Evolutionary conservation across 306 rosid genomes (phyloP).

Genomic region (Citrullus amarus): DNA sequence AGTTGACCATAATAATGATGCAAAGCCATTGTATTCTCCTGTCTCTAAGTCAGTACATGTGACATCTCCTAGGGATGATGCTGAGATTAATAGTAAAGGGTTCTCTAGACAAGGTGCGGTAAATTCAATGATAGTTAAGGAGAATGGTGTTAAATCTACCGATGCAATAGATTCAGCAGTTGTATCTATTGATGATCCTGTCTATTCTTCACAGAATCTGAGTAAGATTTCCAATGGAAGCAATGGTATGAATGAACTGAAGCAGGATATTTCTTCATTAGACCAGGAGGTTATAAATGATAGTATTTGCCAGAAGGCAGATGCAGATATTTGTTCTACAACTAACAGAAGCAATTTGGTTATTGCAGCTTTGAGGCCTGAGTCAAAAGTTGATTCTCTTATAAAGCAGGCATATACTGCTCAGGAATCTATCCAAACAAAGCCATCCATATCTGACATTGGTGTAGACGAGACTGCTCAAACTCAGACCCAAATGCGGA

Average conservation of each 20-base stretch:
- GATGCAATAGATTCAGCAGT: constrained; percentile 18
- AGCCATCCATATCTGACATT: constrained; percentile 14
- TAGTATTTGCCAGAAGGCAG: not conserved
- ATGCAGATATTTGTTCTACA: not conserved
- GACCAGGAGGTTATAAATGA: constrained; percentile 27
- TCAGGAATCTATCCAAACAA: constrained; percentile 18
- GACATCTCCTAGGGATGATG: constrained; percentile 20
- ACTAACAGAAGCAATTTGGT: constrained; percentile 13
- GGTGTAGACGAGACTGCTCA: constrained; percentile 17
- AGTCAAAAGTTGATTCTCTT: constrained; percentile 6
- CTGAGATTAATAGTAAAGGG: constrained; percentile 14
- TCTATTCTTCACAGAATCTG: constrained; percentile 11
- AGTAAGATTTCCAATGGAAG: constrained; percentile 16
- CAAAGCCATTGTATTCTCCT: constrained; percentile 20
- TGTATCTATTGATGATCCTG: constrained; percentile 17
- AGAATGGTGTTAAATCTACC: constrained; percentile 6
- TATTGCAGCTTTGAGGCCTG: constrained; percentile 10
- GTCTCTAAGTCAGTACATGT: constrained; percentile 26
- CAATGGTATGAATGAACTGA: constrained; percentile 17
- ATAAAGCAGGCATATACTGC: constrained; percentile 24
- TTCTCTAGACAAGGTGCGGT: constrained; percentile 12
- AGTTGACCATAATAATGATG: constrained; percentile 22
- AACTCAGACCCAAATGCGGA: constrained; percentile 14
- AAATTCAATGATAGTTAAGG: constrained; percentile 16
- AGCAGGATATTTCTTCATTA: constrained; percentile 21